These are phyloP conservation scores for Pythium phragmitis DNA, from an alignment of 352 stramenopile species.

Conservation along the genomic window DNA sequence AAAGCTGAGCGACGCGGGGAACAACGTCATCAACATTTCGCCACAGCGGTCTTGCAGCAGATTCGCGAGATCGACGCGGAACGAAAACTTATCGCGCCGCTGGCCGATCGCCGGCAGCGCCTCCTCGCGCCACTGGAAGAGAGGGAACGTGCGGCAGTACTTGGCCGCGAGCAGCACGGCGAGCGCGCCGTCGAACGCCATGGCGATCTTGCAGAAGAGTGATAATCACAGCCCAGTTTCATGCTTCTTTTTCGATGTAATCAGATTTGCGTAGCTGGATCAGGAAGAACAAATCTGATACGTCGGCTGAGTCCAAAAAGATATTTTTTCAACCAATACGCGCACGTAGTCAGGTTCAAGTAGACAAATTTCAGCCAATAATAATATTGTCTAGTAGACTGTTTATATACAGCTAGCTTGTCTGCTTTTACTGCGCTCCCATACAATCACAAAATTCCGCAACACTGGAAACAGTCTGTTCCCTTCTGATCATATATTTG, in stretches of 20 bases:
- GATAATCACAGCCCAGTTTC: no score
- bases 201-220: not conserved
- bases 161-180: conserved; percentile 77
- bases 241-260: conserved; percentile 8
- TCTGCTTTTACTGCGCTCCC: no score
- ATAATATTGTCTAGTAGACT: conserved; percentile 5
- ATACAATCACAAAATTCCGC: conserved; percentile 10
- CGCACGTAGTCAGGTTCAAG: conserved; percentile 4
- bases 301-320: not conserved
- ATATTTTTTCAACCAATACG: conserved; percentile 6
- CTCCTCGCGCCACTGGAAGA: conserved; percentile 74
- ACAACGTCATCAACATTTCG: conserved; percentile 61
- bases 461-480: not conserved
- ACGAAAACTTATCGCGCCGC: conserved; percentile 65
- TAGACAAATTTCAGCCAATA: conserved; percentile 6
- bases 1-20: conserved; percentile 55
- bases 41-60: conserved; percentile 49
- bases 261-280: conserved; percentile 10
- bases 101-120: conserved; percentile 54
- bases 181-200: conserved; percentile 49
- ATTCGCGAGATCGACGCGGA: conserved; percentile 71
- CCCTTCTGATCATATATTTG: not conserved
- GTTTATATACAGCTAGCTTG: no score
- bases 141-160: conserved; percentile 64
- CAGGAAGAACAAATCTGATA: conserved; percentile 10